Conservation (phyloP, 2,329 filamentous ascomycete species). For the Colletotrichum salicis region DNA sequence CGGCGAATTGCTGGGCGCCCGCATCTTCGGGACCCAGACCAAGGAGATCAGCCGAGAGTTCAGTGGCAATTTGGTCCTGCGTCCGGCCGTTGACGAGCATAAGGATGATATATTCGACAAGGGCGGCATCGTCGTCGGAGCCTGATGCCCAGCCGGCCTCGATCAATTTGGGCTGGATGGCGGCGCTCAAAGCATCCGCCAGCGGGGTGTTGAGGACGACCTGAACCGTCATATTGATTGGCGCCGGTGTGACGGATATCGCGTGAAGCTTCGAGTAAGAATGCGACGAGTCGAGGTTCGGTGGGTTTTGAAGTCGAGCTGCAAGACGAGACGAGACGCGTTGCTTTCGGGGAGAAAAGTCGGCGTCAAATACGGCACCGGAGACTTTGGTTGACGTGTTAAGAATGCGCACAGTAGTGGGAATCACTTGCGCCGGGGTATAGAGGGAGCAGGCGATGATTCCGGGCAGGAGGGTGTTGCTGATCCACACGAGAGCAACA, state of each 20-base stretch:
- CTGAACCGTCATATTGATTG: slow-evolving; percentile 77
- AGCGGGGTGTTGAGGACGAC: slow-evolving; percentile 82
- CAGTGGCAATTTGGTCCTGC: slow-evolving; percentile 86
- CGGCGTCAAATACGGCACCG: slow-evolving; percentile 4
- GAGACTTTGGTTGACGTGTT: neutral
- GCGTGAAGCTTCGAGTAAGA: slow-evolving; percentile 19
- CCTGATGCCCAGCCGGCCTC: slow-evolving; percentile 93
- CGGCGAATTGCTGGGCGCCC: slow-evolving; percentile 83
- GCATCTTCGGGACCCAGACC: slow-evolving; percentile 84
- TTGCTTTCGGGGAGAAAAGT: slow-evolving; percentile 12
- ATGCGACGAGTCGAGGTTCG: slow-evolving; percentile 1
- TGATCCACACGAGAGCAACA: slow-evolving; percentile 11
- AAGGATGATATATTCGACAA: slow-evolving; percentile 95
- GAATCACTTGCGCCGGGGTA: slow-evolving; percentile 9
- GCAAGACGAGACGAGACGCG: slow-evolving; percentile 23
- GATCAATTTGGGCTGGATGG: slow-evolving; percentile 89
- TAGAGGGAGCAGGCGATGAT: slow-evolving; percentile 7
- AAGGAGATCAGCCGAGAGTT: slow-evolving; percentile 89
- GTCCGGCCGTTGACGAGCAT: slow-evolving; percentile 98
- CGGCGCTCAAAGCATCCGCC: slow-evolving; percentile 82
- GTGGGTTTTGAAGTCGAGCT: slow-evolving; percentile 12
- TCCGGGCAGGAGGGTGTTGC: neutral
- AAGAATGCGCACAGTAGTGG: neutral
- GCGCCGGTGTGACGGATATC: slow-evolving; percentile 23
- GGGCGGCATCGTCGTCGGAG: slow-evolving; percentile 79